phyloP scores from a whole-genome alignment of 2,329 filamentous ascomycete species.

The Fusarium sp. region DNA sequence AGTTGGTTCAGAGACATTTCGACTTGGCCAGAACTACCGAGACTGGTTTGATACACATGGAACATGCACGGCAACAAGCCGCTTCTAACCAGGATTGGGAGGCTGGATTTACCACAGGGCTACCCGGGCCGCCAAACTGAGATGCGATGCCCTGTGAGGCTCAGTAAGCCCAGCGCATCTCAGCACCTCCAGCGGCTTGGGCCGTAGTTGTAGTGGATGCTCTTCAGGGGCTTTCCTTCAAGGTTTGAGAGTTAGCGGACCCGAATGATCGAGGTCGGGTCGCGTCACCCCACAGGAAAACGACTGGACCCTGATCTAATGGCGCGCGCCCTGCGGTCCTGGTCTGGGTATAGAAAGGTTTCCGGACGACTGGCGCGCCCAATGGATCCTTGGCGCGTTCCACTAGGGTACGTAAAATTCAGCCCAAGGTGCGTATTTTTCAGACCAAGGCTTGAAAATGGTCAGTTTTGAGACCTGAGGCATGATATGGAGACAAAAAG shows the following conservation, averaged over 20 bases:
- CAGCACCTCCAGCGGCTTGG: constrained; percentile 27
- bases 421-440: constrained; percentile 41
- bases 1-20: constrained; percentile 19
- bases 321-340: constrained; percentile 8
- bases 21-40: constrained; percentile 27
- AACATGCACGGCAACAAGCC: constrained; percentile 32
- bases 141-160: constrained; percentile 28
- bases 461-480: constrained; percentile 36
- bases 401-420: constrained; percentile 39
- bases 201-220: constrained; percentile 27
- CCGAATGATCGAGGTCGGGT: constrained; percentile 17
- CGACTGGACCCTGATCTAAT: constrained; percentile 35
- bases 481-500: constrained; percentile 28
- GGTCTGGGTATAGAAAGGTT: constrained; percentile 7
- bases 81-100: constrained; percentile 23
- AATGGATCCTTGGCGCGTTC: constrained; percentile 6
- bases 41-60: constrained; percentile 34
- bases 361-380: constrained; percentile 4
- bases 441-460: constrained; percentile 1
- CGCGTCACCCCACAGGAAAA: constrained; percentile 36
- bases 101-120: constrained; percentile 24
- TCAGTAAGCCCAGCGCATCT: constrained; percentile 29
- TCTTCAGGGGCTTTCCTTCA: constrained; percentile 35
- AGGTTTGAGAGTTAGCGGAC: constrained; percentile 13
- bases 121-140: constrained; percentile 14